Percentiles rank a stretch among this genome's conserved stretches.
Evolutionary conservation across 2,329 filamentous ascomycete species (phyloP).

Genomic region (Zopfia rhizophila): DNA sequence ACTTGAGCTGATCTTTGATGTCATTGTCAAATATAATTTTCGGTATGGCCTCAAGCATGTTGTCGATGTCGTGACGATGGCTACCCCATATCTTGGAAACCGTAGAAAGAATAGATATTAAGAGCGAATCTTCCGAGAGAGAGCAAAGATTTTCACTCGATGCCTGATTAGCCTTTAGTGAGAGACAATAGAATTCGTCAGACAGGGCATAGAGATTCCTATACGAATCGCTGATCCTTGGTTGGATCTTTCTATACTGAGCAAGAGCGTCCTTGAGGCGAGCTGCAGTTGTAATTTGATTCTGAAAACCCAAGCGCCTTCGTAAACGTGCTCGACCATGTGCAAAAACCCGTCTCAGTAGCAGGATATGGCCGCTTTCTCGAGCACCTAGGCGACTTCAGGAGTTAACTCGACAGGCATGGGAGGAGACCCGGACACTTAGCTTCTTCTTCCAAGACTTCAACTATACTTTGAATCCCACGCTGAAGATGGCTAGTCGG

Average conservation of each 20-base stretch:
- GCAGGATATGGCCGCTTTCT: too few relatives aligned
- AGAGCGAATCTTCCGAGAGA: neutral
- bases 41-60: constrained; percentile 3
- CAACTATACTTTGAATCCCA: constrained; percentile 7
- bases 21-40: constrained; percentile 5
- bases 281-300: constrained; percentile 6
- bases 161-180: too few relatives aligned
- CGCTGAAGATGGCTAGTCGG: constrained; percentile 1
- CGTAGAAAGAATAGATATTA: constrained; percentile 5
- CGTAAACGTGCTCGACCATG: constrained; percentile 11
- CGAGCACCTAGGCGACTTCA: neutral
- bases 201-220: too few relatives aligned
- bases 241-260: neutral
- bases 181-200: too few relatives aligned
- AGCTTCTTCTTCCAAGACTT: constrained; percentile 12
- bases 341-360: neutral
- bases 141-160: too few relatives aligned
- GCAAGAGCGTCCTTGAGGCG: constrained; percentile 8
- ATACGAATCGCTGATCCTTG: neutral
- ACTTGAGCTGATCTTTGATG: constrained; percentile 8
- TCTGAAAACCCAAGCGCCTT: constrained; percentile 4
- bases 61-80: constrained; percentile 1
- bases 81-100: constrained; percentile 8
- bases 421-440: constrained; percentile 2
- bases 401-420: neutral